phyloP scores from a whole-genome alignment of 108 stramenopile genomes.

The Stephanodiscus minutulus region DNA sequence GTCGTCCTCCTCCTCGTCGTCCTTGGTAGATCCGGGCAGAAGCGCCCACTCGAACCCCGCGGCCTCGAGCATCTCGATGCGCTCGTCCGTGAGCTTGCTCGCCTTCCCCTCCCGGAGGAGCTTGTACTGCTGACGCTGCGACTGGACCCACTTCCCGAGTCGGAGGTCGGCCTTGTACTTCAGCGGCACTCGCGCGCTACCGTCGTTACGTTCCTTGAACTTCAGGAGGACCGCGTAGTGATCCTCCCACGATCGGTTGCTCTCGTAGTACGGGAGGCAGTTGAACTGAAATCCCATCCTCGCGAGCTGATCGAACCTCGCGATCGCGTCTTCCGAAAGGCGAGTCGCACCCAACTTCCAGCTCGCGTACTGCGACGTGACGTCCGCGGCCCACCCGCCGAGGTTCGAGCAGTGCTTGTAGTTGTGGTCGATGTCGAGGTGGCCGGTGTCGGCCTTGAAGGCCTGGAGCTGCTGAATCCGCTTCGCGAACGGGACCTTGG shows the following conservation, averaged over 20 bases:
- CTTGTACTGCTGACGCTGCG: slow-evolving; percentile 61
- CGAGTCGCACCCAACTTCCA: background rate
- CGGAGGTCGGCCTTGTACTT: slow-evolving; percentile 58
- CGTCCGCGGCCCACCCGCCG: slow-evolving; percentile 28
- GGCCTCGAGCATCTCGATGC: slow-evolving; percentile 8
- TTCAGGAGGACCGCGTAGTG: slow-evolving; percentile 42
- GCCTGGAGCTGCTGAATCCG: slow-evolving; percentile 15
- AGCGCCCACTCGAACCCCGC: slow-evolving; percentile 12
- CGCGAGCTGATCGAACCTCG: slow-evolving; percentile 14
- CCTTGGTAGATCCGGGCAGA: background rate
- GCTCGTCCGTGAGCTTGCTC: slow-evolving; percentile 12
- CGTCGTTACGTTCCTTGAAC: slow-evolving; percentile 48
- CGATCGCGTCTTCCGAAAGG: background rate
- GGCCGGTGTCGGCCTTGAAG: slow-evolving; percentile 21
- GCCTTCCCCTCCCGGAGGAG: slow-evolving; percentile 4
- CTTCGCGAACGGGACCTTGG: slow-evolving; percentile 16
- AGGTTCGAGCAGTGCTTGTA: slow-evolving; percentile 27
- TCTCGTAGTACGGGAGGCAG: slow-evolving; percentile 6
- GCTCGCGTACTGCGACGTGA: slow-evolving; percentile 8
- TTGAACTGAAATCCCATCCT: slow-evolving; percentile 25
- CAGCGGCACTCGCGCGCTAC: slow-evolving; percentile 72
- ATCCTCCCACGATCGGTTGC: slow-evolving; percentile 43
- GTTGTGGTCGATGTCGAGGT: slow-evolving; percentile 25
- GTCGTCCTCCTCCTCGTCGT: slow-evolving; percentile 4
- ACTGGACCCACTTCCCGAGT: slow-evolving; percentile 69